phyloP scores from a whole-genome alignment of 2,329 filamentous ascomycete species.

The Gliomastix tumulicola region DNA sequence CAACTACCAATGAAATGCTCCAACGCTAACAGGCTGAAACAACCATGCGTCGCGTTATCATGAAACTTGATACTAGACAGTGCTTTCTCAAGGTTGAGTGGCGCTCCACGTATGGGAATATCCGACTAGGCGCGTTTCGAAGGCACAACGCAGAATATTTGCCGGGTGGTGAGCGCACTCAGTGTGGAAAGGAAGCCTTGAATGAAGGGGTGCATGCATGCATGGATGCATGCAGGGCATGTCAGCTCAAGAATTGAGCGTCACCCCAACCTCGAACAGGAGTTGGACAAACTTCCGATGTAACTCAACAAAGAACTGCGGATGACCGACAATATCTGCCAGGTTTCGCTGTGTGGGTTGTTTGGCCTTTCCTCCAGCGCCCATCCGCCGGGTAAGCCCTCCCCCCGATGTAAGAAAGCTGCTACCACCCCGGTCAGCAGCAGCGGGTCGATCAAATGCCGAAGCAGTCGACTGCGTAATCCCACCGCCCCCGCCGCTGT shows the following conservation, averaged over 20 bases:
- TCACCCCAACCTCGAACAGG: conserved; percentile 50
- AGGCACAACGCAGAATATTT: too few relatives aligned
- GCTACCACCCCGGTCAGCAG: conserved; percentile 35
- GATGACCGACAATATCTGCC: conserved; percentile 58
- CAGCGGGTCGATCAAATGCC: conserved; percentile 14
- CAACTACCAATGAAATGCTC: too few relatives aligned
- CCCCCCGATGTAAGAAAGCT: conserved; percentile 50
- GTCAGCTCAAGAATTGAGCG: conserved; percentile 43
- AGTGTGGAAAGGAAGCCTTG: too few relatives aligned
- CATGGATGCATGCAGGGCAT: too few relatives aligned
- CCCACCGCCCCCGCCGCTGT: conserved; percentile 23
- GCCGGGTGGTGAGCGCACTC: too few relatives aligned
- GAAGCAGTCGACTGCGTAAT: conserved; percentile 16
- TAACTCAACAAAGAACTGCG: conserved; percentile 62
- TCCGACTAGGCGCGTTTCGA: too few relatives aligned
- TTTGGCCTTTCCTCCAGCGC: conserved; percentile 46
- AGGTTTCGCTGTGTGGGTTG: conserved; percentile 52
- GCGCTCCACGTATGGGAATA: too few relatives aligned
- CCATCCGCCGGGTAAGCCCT: conserved; percentile 52
- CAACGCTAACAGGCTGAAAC: too few relatives aligned
- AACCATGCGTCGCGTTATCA: too few relatives aligned
- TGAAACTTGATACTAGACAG: too few relatives aligned
- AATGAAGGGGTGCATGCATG: too few relatives aligned
- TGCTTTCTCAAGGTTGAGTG: too few relatives aligned
- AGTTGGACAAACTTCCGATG: conserved; percentile 58